Evolutionary conservation across 768 basidiomycete genomes (phyloP).

Genomic region (Clitopilus passeckerianus): DNA sequence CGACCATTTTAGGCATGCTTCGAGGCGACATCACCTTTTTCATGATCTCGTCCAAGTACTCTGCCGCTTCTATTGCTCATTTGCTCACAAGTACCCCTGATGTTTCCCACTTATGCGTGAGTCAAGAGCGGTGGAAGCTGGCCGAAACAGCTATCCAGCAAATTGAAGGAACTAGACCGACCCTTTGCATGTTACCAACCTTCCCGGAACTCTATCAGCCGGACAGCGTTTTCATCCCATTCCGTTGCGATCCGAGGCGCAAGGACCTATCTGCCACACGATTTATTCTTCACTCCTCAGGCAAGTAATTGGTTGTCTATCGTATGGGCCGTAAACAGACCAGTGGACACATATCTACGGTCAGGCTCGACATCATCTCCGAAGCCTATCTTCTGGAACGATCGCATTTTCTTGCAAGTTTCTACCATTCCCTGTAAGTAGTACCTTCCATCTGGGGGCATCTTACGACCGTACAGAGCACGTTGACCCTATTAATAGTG

Average conservation of each 20-base stretch:
- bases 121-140: constrained; percentile 3
- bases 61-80: constrained; percentile 1
- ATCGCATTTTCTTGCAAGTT: constrained; percentile 12
- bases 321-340: background rate
- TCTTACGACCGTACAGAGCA: background rate
- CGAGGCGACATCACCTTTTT: background rate
- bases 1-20: constrained; percentile 22
- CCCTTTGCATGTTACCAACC: background rate
- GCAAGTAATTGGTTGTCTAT: constrained; percentile 1
- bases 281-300: constrained; percentile 17
- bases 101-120: constrained; percentile 2
- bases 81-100: background rate
- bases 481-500: background rate
- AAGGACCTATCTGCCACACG: constrained; percentile 6
- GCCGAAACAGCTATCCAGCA: background rate
- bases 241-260: background rate
- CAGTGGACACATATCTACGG: background rate
- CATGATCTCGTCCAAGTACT: background rate
- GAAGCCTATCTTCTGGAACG: constrained; percentile 9
- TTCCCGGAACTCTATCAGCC: background rate
- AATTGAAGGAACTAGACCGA: background rate
- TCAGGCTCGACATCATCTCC: constrained; percentile 14
- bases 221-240: background rate
- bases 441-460: background rate
- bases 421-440: constrained; percentile 13